phyloP scores from a whole-genome alignment of 441 rosid species.

The California macrophylla region DNA sequence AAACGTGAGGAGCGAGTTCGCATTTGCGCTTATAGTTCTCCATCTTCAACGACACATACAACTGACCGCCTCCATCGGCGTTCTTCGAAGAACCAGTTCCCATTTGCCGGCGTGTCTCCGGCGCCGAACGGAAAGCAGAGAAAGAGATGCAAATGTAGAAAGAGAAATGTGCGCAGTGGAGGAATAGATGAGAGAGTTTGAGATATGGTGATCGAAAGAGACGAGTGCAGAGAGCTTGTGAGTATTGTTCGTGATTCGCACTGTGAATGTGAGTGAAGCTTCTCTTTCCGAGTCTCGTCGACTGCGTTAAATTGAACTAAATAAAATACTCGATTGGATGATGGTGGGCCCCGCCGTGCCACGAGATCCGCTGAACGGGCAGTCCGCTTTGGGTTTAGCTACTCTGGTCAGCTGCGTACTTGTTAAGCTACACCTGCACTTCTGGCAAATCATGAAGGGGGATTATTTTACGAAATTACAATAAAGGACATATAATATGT shows the following conservation, averaged over 20 bases:
- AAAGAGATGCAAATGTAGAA: neutral
- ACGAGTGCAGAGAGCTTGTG: neutral
- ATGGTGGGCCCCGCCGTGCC: neutral
- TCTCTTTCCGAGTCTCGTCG: no score
- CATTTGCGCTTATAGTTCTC: conserved; percentile 65
- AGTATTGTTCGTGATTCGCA: neutral
- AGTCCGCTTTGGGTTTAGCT: neutral
- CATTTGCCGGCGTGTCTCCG: neutral
- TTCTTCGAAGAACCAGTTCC: neutral
- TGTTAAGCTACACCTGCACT: neutral
- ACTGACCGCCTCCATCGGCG: conserved; percentile 44
- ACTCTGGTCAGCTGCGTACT: neutral
- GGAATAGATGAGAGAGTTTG: neutral
- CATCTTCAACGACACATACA: conserved; percentile 79
- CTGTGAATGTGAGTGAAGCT: neutral
- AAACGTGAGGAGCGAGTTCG: conserved; percentile 82
- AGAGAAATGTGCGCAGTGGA: neutral
- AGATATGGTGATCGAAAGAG: neutral
- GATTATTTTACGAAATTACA: neutral
- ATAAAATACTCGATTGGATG: no score
- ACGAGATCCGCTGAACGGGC: neutral
- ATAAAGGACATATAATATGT: neutral
- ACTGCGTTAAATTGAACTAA: no score
- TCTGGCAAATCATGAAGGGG: neutral
- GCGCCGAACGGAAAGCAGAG: neutral